Conservation (phyloP, 2,329 filamentous ascomycete species). For the Pseudocercospora musae region DNA sequence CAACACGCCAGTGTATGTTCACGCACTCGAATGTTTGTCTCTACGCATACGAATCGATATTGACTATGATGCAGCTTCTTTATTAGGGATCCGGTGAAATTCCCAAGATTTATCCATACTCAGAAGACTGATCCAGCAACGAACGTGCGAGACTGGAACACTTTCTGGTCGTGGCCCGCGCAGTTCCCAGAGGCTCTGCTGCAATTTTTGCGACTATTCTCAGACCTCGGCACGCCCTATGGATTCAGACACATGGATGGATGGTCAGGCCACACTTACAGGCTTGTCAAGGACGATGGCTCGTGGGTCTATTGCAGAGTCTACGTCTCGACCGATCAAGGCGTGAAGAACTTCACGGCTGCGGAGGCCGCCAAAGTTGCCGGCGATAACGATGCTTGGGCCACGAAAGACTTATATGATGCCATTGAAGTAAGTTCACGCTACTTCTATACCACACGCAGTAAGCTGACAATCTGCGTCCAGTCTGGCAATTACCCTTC, state of each 20-base stretch:
- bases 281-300: constrained; percentile 45
- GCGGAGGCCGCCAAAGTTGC: constrained; percentile 45
- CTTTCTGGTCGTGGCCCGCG: constrained; percentile 43
- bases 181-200: constrained; percentile 51
- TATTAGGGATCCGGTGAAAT: constrained; percentile 44
- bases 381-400: constrained; percentile 52
- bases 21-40: background rate
- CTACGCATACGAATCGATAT: background rate
- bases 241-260: constrained; percentile 27
- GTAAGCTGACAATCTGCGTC: constrained; percentile 25
- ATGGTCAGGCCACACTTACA: constrained; percentile 22
- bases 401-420: constrained; percentile 47
- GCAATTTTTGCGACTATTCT: constrained; percentile 51
- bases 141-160: constrained; percentile 36
- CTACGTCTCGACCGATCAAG: constrained; percentile 39
- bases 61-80: constrained; percentile 36
- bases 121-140: constrained; percentile 39
- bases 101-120: constrained; percentile 42
- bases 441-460: background rate
- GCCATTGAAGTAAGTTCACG: constrained; percentile 36
- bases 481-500: constrained; percentile 42
- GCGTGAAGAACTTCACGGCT: constrained; percentile 49
- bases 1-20: constrained; percentile 21
- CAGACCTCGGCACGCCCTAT: constrained; percentile 49
- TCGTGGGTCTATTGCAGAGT: constrained; percentile 45